Conservation (phyloP, 345 rosid genomes). For the Gossypium stocksii region DNA sequence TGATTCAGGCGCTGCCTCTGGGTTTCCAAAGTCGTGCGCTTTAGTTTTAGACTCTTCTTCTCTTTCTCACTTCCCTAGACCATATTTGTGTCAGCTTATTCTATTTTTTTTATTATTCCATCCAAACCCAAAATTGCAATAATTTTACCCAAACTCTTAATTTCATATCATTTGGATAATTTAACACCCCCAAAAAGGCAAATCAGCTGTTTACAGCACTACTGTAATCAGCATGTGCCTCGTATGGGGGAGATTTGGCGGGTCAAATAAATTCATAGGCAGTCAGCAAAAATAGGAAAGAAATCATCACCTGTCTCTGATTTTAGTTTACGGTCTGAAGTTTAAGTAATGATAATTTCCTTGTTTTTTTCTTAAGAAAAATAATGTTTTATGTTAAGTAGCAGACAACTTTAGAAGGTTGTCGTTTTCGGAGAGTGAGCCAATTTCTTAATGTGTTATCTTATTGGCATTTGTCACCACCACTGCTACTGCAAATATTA, state of each 20-base stretch:
- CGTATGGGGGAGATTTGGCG: neutral
- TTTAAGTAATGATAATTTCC: neutral
- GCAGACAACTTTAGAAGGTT: neutral
- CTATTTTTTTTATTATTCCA: neutral
- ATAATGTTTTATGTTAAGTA: neutral
- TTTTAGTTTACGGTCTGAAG: neutral
- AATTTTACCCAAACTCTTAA: neutral
- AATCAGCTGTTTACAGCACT: neutral
- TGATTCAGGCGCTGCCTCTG: neutral
- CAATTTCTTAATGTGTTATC: neutral
- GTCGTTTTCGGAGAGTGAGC: conserved; percentile 13
- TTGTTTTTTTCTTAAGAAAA: neutral
- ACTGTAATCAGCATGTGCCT: neutral
- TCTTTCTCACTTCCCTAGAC: neutral
- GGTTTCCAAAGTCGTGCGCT: neutral
- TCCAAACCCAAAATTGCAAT: neutral
- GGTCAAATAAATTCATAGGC: neutral
- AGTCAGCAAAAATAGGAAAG: neutral
- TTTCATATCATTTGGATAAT: neutral
- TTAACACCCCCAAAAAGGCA: neutral
- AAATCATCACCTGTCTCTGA: neutral
- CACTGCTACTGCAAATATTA: conserved; percentile 1
- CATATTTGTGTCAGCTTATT: neutral
- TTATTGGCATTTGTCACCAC: conserved; percentile 23
- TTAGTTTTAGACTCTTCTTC: neutral